phyloP scores from a whole-genome alignment of 805 yeast genomes.

The Wickerhamomyces alni region DNA sequence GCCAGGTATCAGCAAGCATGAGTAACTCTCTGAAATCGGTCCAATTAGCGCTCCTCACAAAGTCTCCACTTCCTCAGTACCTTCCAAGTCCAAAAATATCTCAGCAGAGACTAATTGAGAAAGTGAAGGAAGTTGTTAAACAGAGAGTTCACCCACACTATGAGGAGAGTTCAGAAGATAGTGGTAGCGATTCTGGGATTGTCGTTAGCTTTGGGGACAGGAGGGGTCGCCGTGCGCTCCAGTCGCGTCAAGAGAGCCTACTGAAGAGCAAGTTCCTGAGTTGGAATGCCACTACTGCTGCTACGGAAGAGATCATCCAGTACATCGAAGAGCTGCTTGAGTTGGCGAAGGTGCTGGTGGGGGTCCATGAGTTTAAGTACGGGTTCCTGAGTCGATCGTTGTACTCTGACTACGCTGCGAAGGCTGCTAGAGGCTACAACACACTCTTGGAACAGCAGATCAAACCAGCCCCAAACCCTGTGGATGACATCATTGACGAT shows the following conservation, averaged over 20 bases:
- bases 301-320: slow-evolving; percentile 43
- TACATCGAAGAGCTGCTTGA: slow-evolving; percentile 41
- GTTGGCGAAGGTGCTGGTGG: slow-evolving; percentile 37
- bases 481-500: slow-evolving; percentile 5
- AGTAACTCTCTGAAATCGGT: slow-evolving; percentile 34
- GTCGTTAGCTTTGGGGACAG: slow-evolving; percentile 7
- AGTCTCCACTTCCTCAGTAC: slow-evolving; percentile 44
- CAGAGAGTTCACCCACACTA: slow-evolving; percentile 16
- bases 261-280: slow-evolving; percentile 35
- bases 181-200: slow-evolving; percentile 21
- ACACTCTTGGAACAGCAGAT: slow-evolving; percentile 8
- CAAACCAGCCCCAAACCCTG: not conserved
- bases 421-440: slow-evolving; percentile 31
- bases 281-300: slow-evolving; percentile 48
- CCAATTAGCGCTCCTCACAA: slow-evolving; percentile 36
- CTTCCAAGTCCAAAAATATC: slow-evolving; percentile 44
- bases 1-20: slow-evolving; percentile 38
- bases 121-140: slow-evolving; percentile 33
- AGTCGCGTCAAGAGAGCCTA: slow-evolving; percentile 22
- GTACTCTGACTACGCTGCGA: slow-evolving; percentile 36
- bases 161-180: slow-evolving; percentile 6
- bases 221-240: slow-evolving; percentile 4
- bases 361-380: slow-evolving; percentile 43
- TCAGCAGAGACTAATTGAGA: slow-evolving; percentile 38
- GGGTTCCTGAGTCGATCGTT: slow-evolving; percentile 45